Evolutionary conservation across 768 basidiomycete species (phyloP).

Genomic region (Tremella fuciformis): DNA sequence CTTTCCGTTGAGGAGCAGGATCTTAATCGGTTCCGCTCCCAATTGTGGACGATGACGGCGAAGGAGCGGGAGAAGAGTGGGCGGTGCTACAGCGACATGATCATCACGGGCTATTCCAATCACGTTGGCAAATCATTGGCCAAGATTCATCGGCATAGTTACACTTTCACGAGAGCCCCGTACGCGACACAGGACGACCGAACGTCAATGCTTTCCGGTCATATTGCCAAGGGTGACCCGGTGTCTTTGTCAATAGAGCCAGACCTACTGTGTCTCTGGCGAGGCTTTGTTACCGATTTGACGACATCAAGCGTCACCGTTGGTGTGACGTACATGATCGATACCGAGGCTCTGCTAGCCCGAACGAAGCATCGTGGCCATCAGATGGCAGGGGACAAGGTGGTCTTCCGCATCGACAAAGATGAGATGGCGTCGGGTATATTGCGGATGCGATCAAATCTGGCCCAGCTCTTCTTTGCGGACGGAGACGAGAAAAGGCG

Average conservation of each 20-base stretch:
- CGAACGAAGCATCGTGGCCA: conserved; percentile 45
- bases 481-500: conserved; percentile 66
- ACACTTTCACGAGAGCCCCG: conserved; percentile 60
- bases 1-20: conserved; percentile 85
- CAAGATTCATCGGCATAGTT: conserved; percentile 75
- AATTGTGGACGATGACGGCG: conserved; percentile 89
- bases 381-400: conserved; percentile 17
- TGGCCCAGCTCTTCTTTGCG: conserved; percentile 81
- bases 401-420: conserved; percentile 81
- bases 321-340: conserved; percentile 79
- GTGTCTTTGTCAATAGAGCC: conserved; percentile 85
- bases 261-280: conserved; percentile 72
- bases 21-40: conserved; percentile 74
- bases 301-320: conserved; percentile 64
- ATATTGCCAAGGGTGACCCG: conserved; percentile 75
- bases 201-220: conserved; percentile 66
- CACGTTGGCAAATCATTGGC: conserved; percentile 54
- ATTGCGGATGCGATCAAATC: conserved; percentile 82
- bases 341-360: conserved; percentile 56
- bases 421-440: conserved; percentile 87
- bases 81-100: conserved; percentile 75
- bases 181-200: conserved; percentile 11
- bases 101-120: conserved; percentile 57
- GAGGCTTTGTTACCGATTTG: conserved; percentile 78
- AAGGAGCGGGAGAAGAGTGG: conserved; percentile 74